Conservation (phyloP, 176 grass and related monocot genomes). For the Triticum urartu region DNA sequence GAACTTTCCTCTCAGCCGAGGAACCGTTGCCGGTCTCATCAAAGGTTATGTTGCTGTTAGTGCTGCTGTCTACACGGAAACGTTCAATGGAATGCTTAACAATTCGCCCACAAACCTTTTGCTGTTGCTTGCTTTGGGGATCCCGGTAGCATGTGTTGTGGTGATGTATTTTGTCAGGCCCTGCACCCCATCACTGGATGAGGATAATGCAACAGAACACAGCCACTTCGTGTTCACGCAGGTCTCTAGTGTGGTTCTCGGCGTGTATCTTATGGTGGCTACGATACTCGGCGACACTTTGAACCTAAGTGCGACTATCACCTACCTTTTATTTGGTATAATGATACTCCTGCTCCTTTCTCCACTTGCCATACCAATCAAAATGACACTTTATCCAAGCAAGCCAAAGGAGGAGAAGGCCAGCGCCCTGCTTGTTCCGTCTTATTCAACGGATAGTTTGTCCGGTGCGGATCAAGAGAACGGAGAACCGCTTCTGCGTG, state of each 20-base stretch:
- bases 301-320: slow-evolving; percentile 46
- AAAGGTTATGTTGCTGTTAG: slow-evolving; percentile 94
- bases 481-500: slow-evolving; percentile 55
- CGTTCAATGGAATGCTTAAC: slow-evolving; percentile 76
- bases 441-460: slow-evolving; percentile 56
- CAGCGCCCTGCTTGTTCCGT: slow-evolving; percentile 34
- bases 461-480: slow-evolving; percentile 48
- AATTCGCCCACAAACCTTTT: slow-evolving; percentile 71
- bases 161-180: slow-evolving; percentile 91
- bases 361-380: slow-evolving; percentile 85
- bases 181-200: slow-evolving; percentile 78
- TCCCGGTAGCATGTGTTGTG: slow-evolving; percentile 59
- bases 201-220: slow-evolving; percentile 66
- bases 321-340: slow-evolving; percentile 70
- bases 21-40: slow-evolving; percentile 85
- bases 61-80: slow-evolving; percentile 78
- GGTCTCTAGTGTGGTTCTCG: slow-evolving; percentile 72
- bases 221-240: slow-evolving; percentile 89
- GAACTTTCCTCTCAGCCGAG: slow-evolving; percentile 89
- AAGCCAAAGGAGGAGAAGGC: slow-evolving; percentile 43
- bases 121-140: slow-evolving; percentile 68
- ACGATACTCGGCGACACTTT: slow-evolving; percentile 63
- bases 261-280: slow-evolving; percentile 69
- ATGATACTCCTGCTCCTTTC: slow-evolving; percentile 85
- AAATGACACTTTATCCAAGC: slow-evolving; percentile 89